Evolutionary conservation across 345 rosid species (phyloP).

Genomic region (Clarkia xantiana): DNA sequence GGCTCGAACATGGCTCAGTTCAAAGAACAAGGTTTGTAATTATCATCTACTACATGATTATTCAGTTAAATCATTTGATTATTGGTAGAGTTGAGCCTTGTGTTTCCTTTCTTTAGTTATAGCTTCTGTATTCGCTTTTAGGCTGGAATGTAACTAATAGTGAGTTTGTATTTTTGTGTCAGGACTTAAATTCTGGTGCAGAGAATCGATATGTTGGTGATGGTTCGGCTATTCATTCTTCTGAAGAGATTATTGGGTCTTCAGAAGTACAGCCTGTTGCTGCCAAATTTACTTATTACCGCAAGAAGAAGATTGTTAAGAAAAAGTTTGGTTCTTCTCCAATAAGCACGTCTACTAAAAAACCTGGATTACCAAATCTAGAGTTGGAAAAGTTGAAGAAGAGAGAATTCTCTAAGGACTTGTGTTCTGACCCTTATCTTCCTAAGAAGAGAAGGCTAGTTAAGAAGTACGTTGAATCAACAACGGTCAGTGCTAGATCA

Average conservation of each 20-base stretch:
- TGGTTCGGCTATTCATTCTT: background rate
- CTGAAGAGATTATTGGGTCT: conserved; percentile 3
- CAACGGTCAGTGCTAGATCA: conserved; percentile 17
- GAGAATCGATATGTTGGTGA: conserved; percentile 4
- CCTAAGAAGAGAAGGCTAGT: conserved; percentile 21
- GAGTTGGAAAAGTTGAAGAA: conserved; percentile 26
- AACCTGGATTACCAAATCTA: conserved; percentile 12
- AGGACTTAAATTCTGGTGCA: conserved; percentile 17
- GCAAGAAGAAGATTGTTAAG: conserved; percentile 30
- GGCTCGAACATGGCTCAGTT: conserved; percentile 19
- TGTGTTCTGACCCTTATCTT: conserved; percentile 10
- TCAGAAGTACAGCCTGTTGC: conserved; percentile 13
- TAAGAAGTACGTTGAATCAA: conserved; percentile 19
- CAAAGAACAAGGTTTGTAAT: conserved; percentile 12
- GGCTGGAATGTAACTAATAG: too few relatives aligned
- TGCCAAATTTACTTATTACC: conserved; percentile 38
- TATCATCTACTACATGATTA: background rate
- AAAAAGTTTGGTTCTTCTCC: conserved; percentile 29
- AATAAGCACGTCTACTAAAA: conserved; percentile 12
- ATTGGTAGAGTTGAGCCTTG: background rate
- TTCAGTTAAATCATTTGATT: background rate
- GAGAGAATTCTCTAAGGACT: conserved; percentile 10
- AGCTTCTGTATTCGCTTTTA: background rate
- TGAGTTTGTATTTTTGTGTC: conserved; percentile 6
- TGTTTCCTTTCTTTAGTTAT: background rate